Evolutionary conservation across 345 rosid species (phyloP), one percentile per base, ranked within the genome.

Genomic region (Gossypium thurberi): DNA sequence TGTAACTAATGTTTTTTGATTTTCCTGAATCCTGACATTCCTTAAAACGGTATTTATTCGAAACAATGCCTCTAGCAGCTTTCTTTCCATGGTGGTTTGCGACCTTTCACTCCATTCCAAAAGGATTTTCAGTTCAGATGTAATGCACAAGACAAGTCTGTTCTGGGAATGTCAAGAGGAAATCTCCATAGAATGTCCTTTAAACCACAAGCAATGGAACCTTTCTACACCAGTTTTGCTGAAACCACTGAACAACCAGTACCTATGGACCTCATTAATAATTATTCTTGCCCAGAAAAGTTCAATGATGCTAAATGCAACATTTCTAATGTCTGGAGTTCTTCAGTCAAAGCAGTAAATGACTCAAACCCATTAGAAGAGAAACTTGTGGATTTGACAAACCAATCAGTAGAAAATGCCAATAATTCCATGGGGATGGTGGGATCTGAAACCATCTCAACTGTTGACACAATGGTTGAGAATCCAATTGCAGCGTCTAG

Each of bases 51-150:
- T 65, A 25, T 40, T 18, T 74, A 73, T 8, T 42, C 74, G 37
- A 76, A 62, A 52, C 8, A n/a, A 60, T 63, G 69, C 17, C 40
- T 70, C 43, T 68, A 71, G 86, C 91, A 94, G 97, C 71, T 81
- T 69, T 79, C 84, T 9, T 78, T 82, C 53, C 80, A 80, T 74
- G 87, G 87, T 63, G 87, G 85, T 65, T 48, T 80, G 71, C 86
- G 78, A 74, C 71, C 80, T 42, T 82, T 78, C 60, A 73, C 83
- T 61, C 69, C 83, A 52, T 76, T 79, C 4, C 59, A 71, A 74
- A 88, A 83, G 82, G 94, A 83, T 68, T 70, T 79, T 17, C 83
- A 79, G 37, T 72, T 74, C 48, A 87, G 84, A 78, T 79, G 79
- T 66, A 63, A 55, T 67, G 57, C 78, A 64, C 87, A 85, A 76